Percentiles rank a stretch among this genome's conserved stretches.
Conservation (phyloP, 805 yeast species). For the Cyberlindnera subsufficiens region DNA sequence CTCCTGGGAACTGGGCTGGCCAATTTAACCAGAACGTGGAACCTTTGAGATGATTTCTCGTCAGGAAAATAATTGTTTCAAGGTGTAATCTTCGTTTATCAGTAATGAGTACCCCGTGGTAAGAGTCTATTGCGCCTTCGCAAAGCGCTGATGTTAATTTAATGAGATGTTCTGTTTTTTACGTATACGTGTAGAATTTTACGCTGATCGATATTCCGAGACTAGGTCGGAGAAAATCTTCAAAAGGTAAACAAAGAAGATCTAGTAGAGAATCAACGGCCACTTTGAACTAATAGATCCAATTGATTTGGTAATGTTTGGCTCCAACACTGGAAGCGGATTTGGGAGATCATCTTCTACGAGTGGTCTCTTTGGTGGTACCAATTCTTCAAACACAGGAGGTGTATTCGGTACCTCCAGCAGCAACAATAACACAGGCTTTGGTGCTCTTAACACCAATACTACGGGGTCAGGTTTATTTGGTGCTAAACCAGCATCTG, state of each 20-base stretch:
- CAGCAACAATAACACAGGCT: slow-evolving; percentile 7
- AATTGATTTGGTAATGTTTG: slow-evolving; percentile 13
- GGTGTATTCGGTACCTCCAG: slow-evolving; percentile 18
- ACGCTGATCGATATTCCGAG: neutral
- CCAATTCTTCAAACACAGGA: slow-evolving; percentile 9
- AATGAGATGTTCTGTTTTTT: no score
- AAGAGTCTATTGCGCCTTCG: no score
- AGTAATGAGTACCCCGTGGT: no score
- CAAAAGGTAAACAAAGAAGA: slow-evolving; percentile 1
- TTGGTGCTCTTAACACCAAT: slow-evolving; percentile 8
- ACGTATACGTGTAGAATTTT: neutral
- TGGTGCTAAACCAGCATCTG: slow-evolving; percentile 11
- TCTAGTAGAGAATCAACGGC: neutral
- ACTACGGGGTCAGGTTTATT: slow-evolving; percentile 1
- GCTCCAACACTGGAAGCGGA: slow-evolving; percentile 11
- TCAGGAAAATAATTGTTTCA: no score
- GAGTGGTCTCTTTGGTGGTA: slow-evolving; percentile 21
- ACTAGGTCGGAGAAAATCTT: neutral
- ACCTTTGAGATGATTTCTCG: slow-evolving; percentile 5
- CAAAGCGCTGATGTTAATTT: no score
- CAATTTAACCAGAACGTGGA: slow-evolving; percentile 31
- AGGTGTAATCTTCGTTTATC: no score
- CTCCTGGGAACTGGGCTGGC: slow-evolving; percentile 61
- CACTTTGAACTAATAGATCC: neutral
- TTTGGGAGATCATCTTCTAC: slow-evolving; percentile 20